phyloP scores from a whole-genome alignment of 768 basidiomycete genomes.

The Hortiboletus campestris region DNA sequence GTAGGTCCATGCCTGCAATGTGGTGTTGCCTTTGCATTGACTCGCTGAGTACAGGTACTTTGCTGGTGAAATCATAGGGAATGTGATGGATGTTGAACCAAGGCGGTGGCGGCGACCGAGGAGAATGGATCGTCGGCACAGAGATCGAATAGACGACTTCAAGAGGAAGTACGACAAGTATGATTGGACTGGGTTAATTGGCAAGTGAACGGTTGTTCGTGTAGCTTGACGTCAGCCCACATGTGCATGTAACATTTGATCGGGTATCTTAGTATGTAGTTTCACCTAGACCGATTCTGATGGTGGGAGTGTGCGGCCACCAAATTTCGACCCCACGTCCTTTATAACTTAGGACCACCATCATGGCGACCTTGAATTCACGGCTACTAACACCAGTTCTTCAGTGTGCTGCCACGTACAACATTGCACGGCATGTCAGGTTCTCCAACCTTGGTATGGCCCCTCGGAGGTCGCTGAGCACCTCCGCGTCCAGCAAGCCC shows the following conservation, averaged over 20 bases:
- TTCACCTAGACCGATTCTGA: not conserved
- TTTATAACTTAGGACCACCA: not conserved
- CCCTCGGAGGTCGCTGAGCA: slow-evolving; percentile 14
- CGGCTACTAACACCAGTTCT: not conserved
- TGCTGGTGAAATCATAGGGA: slow-evolving; percentile 92
- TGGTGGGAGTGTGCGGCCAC: not conserved
- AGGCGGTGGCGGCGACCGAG: slow-evolving; percentile 81
- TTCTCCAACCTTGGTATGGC: not conserved
- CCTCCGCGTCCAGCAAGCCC: slow-evolving; percentile 14
- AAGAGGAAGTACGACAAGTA: slow-evolving; percentile 73
- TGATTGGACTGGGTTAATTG: slow-evolving; percentile 81
- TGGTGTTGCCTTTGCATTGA: slow-evolving; percentile 1
- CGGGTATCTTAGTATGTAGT: not conserved
- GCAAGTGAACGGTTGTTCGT: slow-evolving; percentile 21
- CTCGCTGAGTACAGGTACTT: slow-evolving; percentile 66
- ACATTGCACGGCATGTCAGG: not conserved
- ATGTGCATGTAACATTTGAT: not conserved
- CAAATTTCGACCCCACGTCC: too few species aligned
- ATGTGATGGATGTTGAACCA: slow-evolving; percentile 83
- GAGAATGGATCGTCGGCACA: slow-evolving; percentile 63
- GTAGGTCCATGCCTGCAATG: slow-evolving; percentile 40
- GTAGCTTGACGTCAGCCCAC: not conserved
- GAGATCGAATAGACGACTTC: slow-evolving; percentile 66
- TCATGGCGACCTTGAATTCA: not conserved
- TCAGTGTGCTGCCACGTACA: not conserved